Conservation (phyloP, 768 basidiomycete genomes). For the Boletus vermiculosoides region DNA sequence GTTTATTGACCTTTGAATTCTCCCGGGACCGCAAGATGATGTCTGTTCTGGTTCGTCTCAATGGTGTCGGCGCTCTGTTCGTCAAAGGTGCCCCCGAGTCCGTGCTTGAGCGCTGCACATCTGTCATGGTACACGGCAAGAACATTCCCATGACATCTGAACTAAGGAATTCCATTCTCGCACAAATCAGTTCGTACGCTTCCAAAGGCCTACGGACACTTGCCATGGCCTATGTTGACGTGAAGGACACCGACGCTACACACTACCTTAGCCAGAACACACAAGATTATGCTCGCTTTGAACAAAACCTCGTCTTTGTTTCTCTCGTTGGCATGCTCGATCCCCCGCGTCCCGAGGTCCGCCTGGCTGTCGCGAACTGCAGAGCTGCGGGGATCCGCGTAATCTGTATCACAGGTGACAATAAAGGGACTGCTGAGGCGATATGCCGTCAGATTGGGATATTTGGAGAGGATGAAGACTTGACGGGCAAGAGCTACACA, state of each 20-base stretch:
- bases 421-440: slow-evolving; percentile 96
- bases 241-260: slow-evolving; percentile 68
- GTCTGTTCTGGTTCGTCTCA: slow-evolving; percentile 85
- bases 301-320: slow-evolving; percentile 89
- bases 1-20: slow-evolving; percentile 95
- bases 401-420: slow-evolving; percentile 97
- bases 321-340: slow-evolving; percentile 98
- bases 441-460: slow-evolving; percentile 97
- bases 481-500: slow-evolving; percentile 95
- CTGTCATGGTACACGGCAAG: slow-evolving; percentile 63
- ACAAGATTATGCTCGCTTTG: slow-evolving; percentile 85
- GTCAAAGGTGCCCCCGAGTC: slow-evolving; percentile 98
- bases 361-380: slow-evolving; percentile 83
- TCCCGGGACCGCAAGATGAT: slow-evolving; percentile 99
- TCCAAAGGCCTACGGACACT: slow-evolving; percentile 84
- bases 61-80: slow-evolving; percentile 72
- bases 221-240: slow-evolving; percentile 84
- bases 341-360: slow-evolving; percentile 93
- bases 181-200: slow-evolving; percentile 72
- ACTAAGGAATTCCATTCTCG: slow-evolving; percentile 59
- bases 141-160: slow-evolving; percentile 62
- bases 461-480: slow-evolving; percentile 80
- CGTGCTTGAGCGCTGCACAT: slow-evolving; percentile 85
- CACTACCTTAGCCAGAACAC: slow-evolving; percentile 82
- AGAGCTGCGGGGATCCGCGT: slow-evolving; percentile 91